phyloP scores from a whole-genome alignment of 768 basidiomycete genomes.

The Lactarius pseudohatsudake region DNA sequence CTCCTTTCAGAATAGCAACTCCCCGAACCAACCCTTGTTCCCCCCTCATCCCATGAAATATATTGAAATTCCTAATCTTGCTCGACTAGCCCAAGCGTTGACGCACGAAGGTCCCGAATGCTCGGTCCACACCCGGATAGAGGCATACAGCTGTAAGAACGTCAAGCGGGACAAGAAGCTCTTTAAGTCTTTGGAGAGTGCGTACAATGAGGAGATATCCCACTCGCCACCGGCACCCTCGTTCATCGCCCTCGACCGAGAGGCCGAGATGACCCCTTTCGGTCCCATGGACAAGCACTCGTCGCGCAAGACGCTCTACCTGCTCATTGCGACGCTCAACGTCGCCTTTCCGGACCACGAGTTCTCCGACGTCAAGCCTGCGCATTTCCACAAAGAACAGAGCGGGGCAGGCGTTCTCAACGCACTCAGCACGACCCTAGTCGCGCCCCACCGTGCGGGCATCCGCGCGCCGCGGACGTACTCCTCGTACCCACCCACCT shows the following conservation, averaged over 20 bases:
- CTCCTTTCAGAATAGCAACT: slow-evolving; percentile 7
- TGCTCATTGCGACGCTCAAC: slow-evolving; percentile 95
- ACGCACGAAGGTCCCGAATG: slow-evolving; percentile 87
- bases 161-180: slow-evolving; percentile 96
- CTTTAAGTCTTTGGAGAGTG: slow-evolving; percentile 87
- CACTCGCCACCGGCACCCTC: slow-evolving; percentile 84
- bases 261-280: slow-evolving; percentile 82
- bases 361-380: slow-evolving; percentile 88
- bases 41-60: slow-evolving; percentile 70
- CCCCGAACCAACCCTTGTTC: neutral
- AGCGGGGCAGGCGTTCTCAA: slow-evolving; percentile 76
- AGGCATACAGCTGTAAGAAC: slow-evolving; percentile 98
- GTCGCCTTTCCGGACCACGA: slow-evolving; percentile 97
- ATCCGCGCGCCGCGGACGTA: slow-evolving; percentile 74
- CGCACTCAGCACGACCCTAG: slow-evolving; percentile 78
- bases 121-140: slow-evolving; percentile 87
- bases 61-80: slow-evolving; percentile 80
- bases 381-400: slow-evolving; percentile 83
- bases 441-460: slow-evolving; percentile 68
- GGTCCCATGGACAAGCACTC: slow-evolving; percentile 85
- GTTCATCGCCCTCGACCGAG: slow-evolving; percentile 67
- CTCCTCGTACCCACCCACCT: slow-evolving; percentile 80
- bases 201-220: slow-evolving; percentile 78
- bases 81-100: slow-evolving; percentile 73
- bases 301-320: slow-evolving; percentile 89